Evolutionary conservation across 805 yeast genomes (phyloP).

Genomic region (Saturnispora mendoncae): DNA sequence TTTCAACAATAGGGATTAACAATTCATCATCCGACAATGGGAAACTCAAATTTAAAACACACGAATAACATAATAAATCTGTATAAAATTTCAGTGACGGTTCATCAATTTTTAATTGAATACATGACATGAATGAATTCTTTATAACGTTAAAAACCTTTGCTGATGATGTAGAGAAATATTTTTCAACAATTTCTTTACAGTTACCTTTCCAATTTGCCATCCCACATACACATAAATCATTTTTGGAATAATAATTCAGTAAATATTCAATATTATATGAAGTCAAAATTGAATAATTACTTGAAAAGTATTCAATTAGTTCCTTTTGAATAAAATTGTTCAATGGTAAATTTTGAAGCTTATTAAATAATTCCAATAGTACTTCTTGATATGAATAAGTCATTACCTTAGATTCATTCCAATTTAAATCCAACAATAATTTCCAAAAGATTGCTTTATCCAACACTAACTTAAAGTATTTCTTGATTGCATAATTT

Average conservation of each 20-base stretch:
- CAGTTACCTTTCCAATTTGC: conserved; percentile 45
- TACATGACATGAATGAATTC: conserved; percentile 14
- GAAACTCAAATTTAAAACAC: conserved; percentile 11
- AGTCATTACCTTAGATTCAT: neutral
- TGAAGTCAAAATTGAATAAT: conserved; percentile 14
- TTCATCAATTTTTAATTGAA: conserved; percentile 14
- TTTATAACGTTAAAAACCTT: conserved; percentile 17
- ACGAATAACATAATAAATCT: conserved; percentile 15
- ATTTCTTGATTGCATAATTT: conserved; percentile 10
- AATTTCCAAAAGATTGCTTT: conserved; percentile 14
- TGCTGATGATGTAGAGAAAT: conserved; percentile 27
- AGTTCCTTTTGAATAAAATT: conserved; percentile 10
- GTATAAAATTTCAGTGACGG: conserved; percentile 13
- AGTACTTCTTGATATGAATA: conserved; percentile 4
- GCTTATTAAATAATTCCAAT: conserved; percentile 16
- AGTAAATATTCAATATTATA: conserved; percentile 32
- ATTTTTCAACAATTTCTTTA: conserved; percentile 35
- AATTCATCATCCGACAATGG: conserved; percentile 9
- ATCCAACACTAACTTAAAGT: conserved; percentile 11
- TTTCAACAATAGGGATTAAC: conserved; percentile 6
- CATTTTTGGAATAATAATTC: conserved; percentile 38
- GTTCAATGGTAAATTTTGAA: conserved; percentile 13
- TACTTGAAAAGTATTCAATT: conserved; percentile 16
- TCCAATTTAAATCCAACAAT: conserved; percentile 7
- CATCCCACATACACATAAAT: conserved; percentile 45